A percentile compares a stretch with the other conserved stretches of the same genome.
These are phyloP conservation scores for Curvularia hawaiiensis DNA, from an alignment of 2,329 filamentous ascomycete genomes.

Conservation along the genomic window DNA sequence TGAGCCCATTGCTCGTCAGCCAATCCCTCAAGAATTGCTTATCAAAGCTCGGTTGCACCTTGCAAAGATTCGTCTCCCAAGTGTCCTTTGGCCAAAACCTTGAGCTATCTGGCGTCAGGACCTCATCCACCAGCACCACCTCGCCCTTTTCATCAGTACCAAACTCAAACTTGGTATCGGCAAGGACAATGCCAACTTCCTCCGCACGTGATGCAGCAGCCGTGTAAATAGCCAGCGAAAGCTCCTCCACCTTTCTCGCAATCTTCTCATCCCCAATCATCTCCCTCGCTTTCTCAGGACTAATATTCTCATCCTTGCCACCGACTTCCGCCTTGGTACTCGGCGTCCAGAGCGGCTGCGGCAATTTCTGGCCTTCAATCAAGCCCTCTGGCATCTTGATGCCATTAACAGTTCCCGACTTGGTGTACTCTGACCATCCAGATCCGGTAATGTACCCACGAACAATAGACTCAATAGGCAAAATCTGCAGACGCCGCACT, in stretches of 20 bases:
- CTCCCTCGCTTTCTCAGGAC: conserved; percentile 63
- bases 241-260: conserved; percentile 67
- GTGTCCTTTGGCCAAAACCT: conserved; percentile 82
- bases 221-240: conserved; percentile 68
- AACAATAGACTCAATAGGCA: conserved; percentile 85
- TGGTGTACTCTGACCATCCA: conserved; percentile 79
- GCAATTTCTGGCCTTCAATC: conserved; percentile 71
- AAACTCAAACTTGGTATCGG: conserved; percentile 80
- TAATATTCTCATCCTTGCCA: conserved; percentile 84
- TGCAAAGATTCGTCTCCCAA: conserved; percentile 68
- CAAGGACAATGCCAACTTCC: conserved; percentile 74
- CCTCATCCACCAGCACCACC: conserved; percentile 81
- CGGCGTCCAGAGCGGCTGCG: conserved; percentile 75
- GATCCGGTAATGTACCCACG: conserved; percentile 88
- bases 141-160: conserved; percentile 66
- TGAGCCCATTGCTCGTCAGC: conserved; percentile 73
- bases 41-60: conserved; percentile 82
- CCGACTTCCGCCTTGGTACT: conserved; percentile 84
- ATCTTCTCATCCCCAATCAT: conserved; percentile 68
- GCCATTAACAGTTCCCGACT: conserved; percentile 78
- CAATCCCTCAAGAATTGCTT: conserved; percentile 80
- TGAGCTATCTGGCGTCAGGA: conserved; percentile 75
- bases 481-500: conserved; percentile 73
- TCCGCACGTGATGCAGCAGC: conserved; percentile 68
- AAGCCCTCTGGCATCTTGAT: conserved; percentile 71